Percentiles rank a stretch among this genome's conserved stretches.
phyloP scores from a whole-genome alignment of 768 basidiomycete species.

The Amanita brunnescens region DNA sequence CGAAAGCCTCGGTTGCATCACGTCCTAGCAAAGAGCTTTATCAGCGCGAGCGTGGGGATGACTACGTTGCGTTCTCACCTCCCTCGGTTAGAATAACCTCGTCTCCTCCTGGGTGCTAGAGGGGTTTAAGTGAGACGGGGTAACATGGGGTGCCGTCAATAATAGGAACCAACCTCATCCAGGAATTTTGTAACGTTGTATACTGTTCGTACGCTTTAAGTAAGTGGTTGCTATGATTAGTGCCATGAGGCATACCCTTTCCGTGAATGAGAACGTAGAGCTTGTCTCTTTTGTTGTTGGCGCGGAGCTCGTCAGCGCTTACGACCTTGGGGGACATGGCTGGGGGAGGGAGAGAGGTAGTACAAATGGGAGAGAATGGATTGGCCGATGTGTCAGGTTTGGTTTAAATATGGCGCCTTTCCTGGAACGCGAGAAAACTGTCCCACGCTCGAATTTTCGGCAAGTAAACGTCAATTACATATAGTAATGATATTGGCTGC shows the following conservation, averaged over 20 bases:
- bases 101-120: constrained; percentile 93
- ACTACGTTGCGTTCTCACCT: constrained; percentile 42
- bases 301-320: constrained; percentile 69
- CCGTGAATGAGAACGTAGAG: constrained; percentile 79
- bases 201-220: constrained; percentile 37
- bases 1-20: constrained; percentile 97
- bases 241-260: constrained; percentile 50
- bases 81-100: constrained; percentile 93
- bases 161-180: constrained; percentile 62
- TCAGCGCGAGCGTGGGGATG: constrained; percentile 4
- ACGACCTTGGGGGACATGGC: constrained; percentile 46
- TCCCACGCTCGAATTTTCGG: constrained; percentile 19
- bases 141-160: background rate
- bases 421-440: constrained; percentile 15
- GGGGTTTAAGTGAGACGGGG: background rate
- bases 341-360: constrained; percentile 5
- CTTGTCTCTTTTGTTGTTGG: constrained; percentile 63
- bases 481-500: no score
- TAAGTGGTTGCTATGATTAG: constrained; percentile 22
- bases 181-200: constrained; percentile 92
- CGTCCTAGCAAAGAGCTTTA: constrained; percentile 43
- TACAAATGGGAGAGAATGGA: constrained; percentile 12
- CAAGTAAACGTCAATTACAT: no score
- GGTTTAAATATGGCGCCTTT: constrained; percentile 13
- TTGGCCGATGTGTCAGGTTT: constrained; percentile 9